Evolutionary conservation across 129 eudicot species (phyloP), one percentile per base, ranked within the genome.

Genomic region (Mikania micrantha): DNA sequence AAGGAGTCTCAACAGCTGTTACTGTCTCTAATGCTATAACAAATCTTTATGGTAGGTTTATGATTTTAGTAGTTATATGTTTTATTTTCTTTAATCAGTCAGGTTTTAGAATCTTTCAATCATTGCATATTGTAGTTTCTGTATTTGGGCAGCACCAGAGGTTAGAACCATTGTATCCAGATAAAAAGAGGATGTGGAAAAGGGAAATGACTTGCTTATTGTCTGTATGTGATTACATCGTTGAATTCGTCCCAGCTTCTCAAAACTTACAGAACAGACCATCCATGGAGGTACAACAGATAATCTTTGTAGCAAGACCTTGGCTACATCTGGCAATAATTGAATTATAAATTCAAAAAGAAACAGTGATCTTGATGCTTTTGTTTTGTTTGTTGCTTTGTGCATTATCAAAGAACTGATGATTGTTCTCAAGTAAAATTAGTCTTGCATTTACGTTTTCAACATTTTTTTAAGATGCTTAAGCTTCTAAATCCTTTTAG

Each of bases 181-280:
- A 85, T 35, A 91, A 91, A 75, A 87, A 81, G 69, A 41, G 77
- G 78, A 87, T 83, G 93, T 91, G 97, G 97, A 87, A 81, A 74
- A 79, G 95, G 84, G 97, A 87, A 60, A 91, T 91, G 97, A 83
- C 81, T 47, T 91, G 97, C 69, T 83, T 91, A 60, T 74, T 87
- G 44, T 87, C 95, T 2, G 95, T 91, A 31, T 91, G 97, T 50
- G 97, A 91, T 75, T 85, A 87, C 71, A 87, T 91, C 17, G 88
- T 87, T 2, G 96, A 91, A 66, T 83, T 91, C 15, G 53, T 71
- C 48, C 95, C 93, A 4, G 67, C 75, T n/a, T 70, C 83, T 17
- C 90, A 90, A 62, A 82, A 45, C 59, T 66, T 87, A 62, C 85
- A 80, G 52, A 88, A 90, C 34, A 90, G 91, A 47, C 75, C 83